Percentiles rank a stretch among this genome's conserved stretches.
These are phyloP conservation scores for Cercospora nicotianae DNA, from an alignment of 2,329 filamentous ascomycete species.

Conservation along the genomic window DNA sequence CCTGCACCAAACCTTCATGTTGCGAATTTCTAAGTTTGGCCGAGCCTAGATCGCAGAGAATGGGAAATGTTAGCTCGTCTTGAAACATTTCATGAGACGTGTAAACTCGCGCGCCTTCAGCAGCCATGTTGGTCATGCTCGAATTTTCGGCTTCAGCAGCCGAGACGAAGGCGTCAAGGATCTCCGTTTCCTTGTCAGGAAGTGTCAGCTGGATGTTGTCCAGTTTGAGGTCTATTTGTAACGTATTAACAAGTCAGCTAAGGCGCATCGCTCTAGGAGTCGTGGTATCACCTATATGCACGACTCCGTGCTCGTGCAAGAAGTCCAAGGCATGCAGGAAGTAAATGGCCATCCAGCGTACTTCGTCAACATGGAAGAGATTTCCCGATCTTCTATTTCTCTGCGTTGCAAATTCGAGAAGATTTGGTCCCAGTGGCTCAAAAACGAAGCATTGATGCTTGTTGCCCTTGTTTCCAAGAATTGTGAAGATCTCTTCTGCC, in stretches of 20 bases:
- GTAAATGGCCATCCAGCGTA: constrained; percentile 8
- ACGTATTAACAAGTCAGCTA: neutral
- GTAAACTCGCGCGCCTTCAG: neutral
- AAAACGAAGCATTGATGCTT: neutral
- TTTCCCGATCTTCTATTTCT: neutral
- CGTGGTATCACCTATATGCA: neutral
- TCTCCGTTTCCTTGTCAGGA: constrained; percentile 6
- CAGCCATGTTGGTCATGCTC: neutral
- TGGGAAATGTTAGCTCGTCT: constrained; percentile 5
- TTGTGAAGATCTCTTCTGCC: neutral
- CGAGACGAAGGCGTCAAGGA: neutral
- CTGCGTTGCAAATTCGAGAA: neutral
- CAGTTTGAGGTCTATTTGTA: constrained; percentile 6
- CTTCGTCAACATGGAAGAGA: neutral
- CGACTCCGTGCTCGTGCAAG: constrained; percentile 4
- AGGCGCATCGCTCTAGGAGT: no score
- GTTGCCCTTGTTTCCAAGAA: neutral
- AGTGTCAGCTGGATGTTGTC: constrained; percentile 13
- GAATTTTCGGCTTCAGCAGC: neutral
- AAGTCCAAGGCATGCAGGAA: constrained; percentile 10
- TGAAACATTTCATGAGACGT: constrained; percentile 9
- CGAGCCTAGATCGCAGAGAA: constrained; percentile 10
- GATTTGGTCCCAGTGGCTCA: neutral
- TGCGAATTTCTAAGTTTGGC: neutral
- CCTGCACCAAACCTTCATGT: neutral